A percentile compares a stretch with the other conserved stretches of the same genome.
phyloP scores from a whole-genome alignment of 768 basidiomycete genomes.

The Boletus huronensis region DNA sequence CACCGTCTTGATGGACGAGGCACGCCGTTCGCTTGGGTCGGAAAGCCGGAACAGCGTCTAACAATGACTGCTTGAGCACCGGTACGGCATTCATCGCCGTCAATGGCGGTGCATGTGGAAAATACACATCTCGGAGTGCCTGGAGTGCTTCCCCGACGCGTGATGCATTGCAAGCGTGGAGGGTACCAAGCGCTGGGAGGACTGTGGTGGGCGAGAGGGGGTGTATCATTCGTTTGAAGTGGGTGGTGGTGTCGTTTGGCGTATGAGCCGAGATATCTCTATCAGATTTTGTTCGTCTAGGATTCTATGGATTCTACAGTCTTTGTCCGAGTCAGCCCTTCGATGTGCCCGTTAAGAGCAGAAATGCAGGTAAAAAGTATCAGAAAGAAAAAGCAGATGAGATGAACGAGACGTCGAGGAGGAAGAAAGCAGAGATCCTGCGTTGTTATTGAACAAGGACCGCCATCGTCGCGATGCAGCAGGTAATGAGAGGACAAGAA shows the following conservation, averaged over 20 bases:
- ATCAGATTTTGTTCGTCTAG: conserved; percentile 9
- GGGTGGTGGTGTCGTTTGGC: conserved; percentile 5
- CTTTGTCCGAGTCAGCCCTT: conserved; percentile 2
- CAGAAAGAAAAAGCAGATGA: not conserved
- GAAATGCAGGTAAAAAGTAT: not conserved
- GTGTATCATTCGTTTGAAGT: conserved; percentile 12
- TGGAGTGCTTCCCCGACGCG: conserved; percentile 40
- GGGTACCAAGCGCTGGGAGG: conserved; percentile 54
- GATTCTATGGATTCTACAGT: conserved; percentile 12
- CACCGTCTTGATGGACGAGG: conserved; percentile 38
- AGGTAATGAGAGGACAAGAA: conserved; percentile 8
- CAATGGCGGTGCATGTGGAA: conserved; percentile 32
- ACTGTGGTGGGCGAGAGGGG: conserved; percentile 42
- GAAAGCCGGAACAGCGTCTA: conserved; percentile 19
- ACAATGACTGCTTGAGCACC: conserved; percentile 18
- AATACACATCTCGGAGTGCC: conserved; percentile 52
- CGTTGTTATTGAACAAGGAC: conserved; percentile 51
- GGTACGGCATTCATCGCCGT: conserved; percentile 4
- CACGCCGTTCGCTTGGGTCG: conserved; percentile 19
- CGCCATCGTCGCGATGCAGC: conserved; percentile 39
- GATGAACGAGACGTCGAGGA: not conserved
- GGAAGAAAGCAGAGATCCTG: conserved; percentile 33
- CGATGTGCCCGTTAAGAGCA: not conserved
- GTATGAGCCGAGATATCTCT: conserved; percentile 2
- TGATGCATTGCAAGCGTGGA: conserved; percentile 35